These are phyloP conservation scores for Coemansia sp. DNA, from an alignment of 192 early-diverging fungal species.

Conservation along the genomic window DNA sequence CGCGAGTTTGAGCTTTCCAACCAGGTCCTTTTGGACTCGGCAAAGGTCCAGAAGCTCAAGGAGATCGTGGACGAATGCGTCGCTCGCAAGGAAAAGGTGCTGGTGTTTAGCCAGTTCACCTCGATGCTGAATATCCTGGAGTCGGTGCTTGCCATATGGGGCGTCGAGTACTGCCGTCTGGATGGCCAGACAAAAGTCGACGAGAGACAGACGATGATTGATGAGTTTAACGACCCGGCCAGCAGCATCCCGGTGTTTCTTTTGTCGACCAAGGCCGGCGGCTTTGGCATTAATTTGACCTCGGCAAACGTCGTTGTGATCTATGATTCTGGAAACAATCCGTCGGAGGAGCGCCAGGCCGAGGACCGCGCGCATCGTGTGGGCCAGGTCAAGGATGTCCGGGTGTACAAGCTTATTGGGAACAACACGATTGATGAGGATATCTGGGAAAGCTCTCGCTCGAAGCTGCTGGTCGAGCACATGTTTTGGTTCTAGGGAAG, in stretches of 20 bases:
- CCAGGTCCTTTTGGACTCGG: slow-evolving; percentile 66
- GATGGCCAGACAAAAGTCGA: slow-evolving; percentile 69
- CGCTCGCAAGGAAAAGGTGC: slow-evolving; percentile 43
- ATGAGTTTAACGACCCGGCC: slow-evolving; percentile 65
- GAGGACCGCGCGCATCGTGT: slow-evolving; percentile 87
- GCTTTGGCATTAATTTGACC: slow-evolving; percentile 79
- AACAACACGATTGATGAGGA: slow-evolving; percentile 64
- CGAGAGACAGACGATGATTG: slow-evolving; percentile 73
- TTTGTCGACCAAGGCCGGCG: slow-evolving; percentile 76
- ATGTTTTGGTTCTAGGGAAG: slow-evolving; percentile 37
- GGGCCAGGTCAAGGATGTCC: slow-evolving; percentile 80
- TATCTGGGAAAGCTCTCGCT: slow-evolving; percentile 38
- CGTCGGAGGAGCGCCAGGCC: slow-evolving; percentile 80
- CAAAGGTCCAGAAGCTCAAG: slow-evolving; percentile 68
- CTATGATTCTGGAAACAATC: slow-evolving; percentile 81
- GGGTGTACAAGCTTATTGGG: slow-evolving; percentile 67
- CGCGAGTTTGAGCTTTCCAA: slow-evolving; percentile 51
- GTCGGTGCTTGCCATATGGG: slow-evolving; percentile 57
- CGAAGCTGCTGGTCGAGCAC: slow-evolving; percentile 46
- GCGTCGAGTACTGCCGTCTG: slow-evolving; percentile 46
- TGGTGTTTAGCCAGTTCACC: slow-evolving; percentile 89
- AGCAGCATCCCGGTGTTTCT: slow-evolving; percentile 61
- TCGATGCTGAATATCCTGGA: slow-evolving; percentile 79
- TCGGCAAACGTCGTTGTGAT: slow-evolving; percentile 75
- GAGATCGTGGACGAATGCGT: slow-evolving; percentile 54